Conservation (phyloP, 225 moss, liverwort and hornwort genomes). For the Marchantia polymorpha region DNA sequence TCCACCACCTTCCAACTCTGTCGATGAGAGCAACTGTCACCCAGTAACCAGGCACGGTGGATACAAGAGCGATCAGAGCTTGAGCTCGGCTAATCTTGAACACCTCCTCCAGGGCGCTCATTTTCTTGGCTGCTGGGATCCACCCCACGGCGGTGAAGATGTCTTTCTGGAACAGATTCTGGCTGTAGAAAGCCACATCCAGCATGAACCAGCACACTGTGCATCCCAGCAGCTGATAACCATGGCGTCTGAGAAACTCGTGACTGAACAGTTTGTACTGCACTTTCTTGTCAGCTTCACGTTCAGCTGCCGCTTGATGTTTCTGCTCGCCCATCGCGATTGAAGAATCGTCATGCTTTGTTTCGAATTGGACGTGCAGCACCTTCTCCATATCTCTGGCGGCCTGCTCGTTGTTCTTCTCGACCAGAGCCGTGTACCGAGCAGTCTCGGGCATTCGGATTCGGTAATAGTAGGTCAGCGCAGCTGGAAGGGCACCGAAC, state of each 20-base stretch:
- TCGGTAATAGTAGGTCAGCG: constrained; percentile 48
- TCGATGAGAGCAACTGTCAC: constrained; percentile 37
- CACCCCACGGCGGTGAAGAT: constrained; percentile 38
- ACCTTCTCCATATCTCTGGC: constrained; percentile 26
- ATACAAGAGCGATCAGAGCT: constrained; percentile 34
- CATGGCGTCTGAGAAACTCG: constrained; percentile 33
- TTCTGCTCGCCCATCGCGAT: not conserved
- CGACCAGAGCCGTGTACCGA: constrained; percentile 34
- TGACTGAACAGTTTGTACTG: constrained; percentile 25
- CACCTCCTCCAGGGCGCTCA: constrained; percentile 37
- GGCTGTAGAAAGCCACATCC: constrained; percentile 32
- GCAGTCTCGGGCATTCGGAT: constrained; percentile 64
- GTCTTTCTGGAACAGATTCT: constrained; percentile 32
- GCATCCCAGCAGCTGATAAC: constrained; percentile 22
- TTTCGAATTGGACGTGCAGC: constrained; percentile 30
- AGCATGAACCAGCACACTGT: constrained; percentile 30
- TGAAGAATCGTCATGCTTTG: not conserved
- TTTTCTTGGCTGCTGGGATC: constrained; percentile 3
- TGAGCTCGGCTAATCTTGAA: constrained; percentile 26
- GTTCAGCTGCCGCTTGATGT: not conserved
- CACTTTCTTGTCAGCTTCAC: not conserved
- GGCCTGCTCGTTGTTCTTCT: constrained; percentile 11
- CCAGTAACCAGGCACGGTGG: constrained; percentile 40
- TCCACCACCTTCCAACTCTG: constrained; percentile 50
- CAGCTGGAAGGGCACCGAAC: constrained; percentile 47